Percentiles rank a stretch among this genome's conserved stretches.
Conservation (phyloP, 495 filamentous ascomycete genomes). For the Pseudoneurospora amorphoporcata region DNA sequence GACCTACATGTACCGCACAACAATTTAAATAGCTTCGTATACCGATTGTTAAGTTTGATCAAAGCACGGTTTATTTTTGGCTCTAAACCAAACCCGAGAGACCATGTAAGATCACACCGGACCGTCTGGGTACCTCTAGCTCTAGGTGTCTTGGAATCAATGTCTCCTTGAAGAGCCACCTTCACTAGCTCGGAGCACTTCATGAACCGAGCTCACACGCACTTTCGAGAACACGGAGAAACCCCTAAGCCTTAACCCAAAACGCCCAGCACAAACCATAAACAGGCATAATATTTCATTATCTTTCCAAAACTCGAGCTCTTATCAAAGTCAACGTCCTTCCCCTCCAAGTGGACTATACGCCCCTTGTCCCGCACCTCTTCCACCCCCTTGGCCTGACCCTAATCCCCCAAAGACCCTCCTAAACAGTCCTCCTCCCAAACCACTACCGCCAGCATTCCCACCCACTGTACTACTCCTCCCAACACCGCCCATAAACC, state of each 20-base stretch:
- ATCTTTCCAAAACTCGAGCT: neutral
- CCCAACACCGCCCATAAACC: neutral
- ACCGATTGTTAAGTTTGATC: neutral
- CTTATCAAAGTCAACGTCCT: neutral
- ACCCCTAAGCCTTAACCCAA: neutral
- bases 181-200: neutral
- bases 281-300: neutral
- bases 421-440: neutral
- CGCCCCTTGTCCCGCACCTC: neutral
- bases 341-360: conserved; percentile 14
- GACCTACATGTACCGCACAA: neutral
- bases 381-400: neutral
- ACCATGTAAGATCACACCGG: neutral
- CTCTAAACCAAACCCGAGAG: neutral
- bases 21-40: neutral
- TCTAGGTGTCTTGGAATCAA: neutral
- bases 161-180: neutral
- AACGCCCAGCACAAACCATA: neutral
- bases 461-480: neutral
- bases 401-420: neutral
- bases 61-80: neutral
- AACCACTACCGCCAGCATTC: neutral
- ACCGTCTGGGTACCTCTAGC: neutral
- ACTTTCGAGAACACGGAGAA: neutral
- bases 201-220: neutral